These are phyloP conservation scores for Eudorina sp. DNA, from an alignment of 139 green algal species.

Conservation along the genomic window DNA sequence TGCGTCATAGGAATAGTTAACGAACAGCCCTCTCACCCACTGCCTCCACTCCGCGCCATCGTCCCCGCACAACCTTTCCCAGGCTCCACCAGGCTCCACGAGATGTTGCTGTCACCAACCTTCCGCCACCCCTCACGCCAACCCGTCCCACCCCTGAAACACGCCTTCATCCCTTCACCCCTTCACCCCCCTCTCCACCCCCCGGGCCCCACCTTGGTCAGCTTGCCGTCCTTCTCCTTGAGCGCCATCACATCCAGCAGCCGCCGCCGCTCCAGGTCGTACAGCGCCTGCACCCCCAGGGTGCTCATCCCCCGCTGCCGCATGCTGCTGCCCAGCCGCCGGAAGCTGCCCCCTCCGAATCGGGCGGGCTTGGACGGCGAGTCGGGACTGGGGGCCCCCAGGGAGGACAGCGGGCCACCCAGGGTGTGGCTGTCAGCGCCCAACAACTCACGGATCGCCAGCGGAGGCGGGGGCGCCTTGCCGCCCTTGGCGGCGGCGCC, in stretches of 20 bases:
- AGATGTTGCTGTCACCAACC: too few species aligned
- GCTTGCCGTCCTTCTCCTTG: conserved; percentile 59
- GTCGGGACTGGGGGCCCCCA: neutral
- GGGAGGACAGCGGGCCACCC: neutral
- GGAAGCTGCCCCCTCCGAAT: conserved; percentile 27
- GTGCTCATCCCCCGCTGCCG: neutral
- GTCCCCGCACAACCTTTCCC: too few species aligned
- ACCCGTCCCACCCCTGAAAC: too few species aligned
- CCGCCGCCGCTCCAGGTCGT: conserved; percentile 12
- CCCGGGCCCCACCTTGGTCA: conserved; percentile 47
- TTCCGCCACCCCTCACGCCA: too few species aligned
- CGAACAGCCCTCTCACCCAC: too few species aligned
- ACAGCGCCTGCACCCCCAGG: conserved; percentile 12
- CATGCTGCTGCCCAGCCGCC: conserved; percentile 11
- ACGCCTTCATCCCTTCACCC: neutral
- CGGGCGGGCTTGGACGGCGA: neutral
- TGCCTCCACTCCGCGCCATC: too few species aligned
- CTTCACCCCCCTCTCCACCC: neutral
- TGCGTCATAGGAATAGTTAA: too few species aligned
- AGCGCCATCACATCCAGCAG: conserved; percentile 45
- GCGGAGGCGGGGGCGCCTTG: too few species aligned
- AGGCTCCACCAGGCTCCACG: too few species aligned
- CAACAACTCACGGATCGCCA: neutral
- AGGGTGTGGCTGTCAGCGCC: neutral
- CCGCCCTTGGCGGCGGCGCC: neutral